Evolutionary conservation across 2,329 filamentous ascomycete genomes (phyloP).

Genomic region (Fusarium sacchari): DNA sequence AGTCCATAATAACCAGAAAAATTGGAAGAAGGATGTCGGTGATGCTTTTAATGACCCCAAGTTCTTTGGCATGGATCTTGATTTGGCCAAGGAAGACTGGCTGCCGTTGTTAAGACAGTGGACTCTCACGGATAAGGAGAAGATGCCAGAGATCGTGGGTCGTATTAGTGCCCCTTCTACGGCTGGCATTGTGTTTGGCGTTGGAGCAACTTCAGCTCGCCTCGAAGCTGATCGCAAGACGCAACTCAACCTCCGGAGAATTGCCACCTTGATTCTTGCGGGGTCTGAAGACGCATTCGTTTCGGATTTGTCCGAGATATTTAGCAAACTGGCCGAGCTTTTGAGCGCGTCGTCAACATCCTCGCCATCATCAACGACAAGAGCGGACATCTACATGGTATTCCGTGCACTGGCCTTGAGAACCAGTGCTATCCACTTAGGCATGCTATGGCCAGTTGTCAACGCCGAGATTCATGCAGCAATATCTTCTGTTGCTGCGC

Average conservation of each 20-base stretch:
- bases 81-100: conserved; percentile 79
- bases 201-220: conserved; percentile 90
- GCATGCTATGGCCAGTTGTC: conserved; percentile 88
- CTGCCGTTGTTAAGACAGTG: conserved; percentile 85
- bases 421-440: conserved; percentile 81
- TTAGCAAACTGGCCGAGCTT: conserved; percentile 88
- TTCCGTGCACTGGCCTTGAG: conserved; percentile 83
- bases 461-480: conserved; percentile 86
- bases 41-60: conserved; percentile 92
- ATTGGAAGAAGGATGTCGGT: conserved; percentile 90
- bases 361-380: conserved; percentile 88
- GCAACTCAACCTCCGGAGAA: conserved; percentile 86
- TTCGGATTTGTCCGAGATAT: conserved; percentile 74
- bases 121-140: conserved; percentile 86
- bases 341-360: conserved; percentile 85
- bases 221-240: conserved; percentile 95
- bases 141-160: conserved; percentile 80
- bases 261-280: conserved; percentile 82
- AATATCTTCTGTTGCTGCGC: conserved; percentile 77
- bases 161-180: conserved; percentile 87
- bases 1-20: conserved; percentile 82
- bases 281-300: conserved; percentile 83
- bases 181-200: conserved; percentile 97
- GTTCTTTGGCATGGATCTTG: conserved; percentile 79
- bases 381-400: conserved; percentile 90